Evolutionary conservation across 768 basidiomycete genomes (phyloP).

Genomic region (Panellus pusillus): DNA sequence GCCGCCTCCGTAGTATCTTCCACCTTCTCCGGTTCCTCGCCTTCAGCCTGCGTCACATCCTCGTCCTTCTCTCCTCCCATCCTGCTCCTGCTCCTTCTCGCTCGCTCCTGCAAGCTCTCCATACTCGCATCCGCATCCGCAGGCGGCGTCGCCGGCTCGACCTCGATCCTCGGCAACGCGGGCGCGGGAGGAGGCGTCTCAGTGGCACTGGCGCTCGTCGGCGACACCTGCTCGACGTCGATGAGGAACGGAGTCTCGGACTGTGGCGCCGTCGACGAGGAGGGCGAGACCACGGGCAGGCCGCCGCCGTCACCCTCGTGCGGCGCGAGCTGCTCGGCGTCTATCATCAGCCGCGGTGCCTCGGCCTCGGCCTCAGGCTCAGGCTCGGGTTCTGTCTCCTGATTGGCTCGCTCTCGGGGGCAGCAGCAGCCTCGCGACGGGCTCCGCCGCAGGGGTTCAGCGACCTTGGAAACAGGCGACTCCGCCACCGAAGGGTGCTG

Average conservation of each 20-base stretch:
- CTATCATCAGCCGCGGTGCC: slow-evolving; percentile 8
- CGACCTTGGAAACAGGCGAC: not conserved
- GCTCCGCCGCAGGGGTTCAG: not conserved
- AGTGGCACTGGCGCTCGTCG: no score
- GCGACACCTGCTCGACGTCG: not conserved
- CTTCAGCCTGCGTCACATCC: no score
- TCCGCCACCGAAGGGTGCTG: not conserved
- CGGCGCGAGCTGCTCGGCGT: slow-evolving; percentile 6
- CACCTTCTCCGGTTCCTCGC: no score
- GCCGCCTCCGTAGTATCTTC: no score
- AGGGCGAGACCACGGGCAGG: slow-evolving; percentile 6
- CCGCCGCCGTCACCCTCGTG: not conserved
- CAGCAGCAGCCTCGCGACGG: not conserved
- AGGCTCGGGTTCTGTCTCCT: not conserved
- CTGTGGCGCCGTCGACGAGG: slow-evolving; percentile 15
- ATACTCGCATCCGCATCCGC: not conserved
- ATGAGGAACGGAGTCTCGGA: not conserved
- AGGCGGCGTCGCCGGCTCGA: slow-evolving; percentile 12
- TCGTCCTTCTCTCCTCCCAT: no score
- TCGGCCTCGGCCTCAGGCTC: not conserved
- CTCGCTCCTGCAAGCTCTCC: no score
- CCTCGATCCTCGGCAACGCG: not conserved
- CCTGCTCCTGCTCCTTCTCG: no score
- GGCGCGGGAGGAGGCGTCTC: not conserved
- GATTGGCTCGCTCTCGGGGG: not conserved